Conservation (phyloP, 192 early-diverging fungal species). For the Helicostylum pulchrum region DNA sequence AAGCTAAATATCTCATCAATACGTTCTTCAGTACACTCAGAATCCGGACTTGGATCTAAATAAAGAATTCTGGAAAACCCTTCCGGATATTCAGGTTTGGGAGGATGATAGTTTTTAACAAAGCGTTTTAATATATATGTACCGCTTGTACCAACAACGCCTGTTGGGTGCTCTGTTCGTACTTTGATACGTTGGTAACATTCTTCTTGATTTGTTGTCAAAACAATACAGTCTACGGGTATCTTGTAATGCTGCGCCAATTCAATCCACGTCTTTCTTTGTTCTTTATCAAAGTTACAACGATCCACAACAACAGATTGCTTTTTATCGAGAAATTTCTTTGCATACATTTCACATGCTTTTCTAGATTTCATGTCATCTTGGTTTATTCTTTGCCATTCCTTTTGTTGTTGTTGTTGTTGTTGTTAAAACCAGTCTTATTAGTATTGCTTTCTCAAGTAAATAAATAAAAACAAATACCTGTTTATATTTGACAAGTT, state of each 20-base stretch:
- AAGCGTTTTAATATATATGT: conserved; percentile 63
- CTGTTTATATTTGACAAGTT: conserved; percentile 35
- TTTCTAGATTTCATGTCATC: conserved; percentile 67
- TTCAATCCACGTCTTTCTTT: conserved; percentile 69
- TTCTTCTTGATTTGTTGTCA: conserved; percentile 53
- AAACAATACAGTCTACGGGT: conserved; percentile 64
- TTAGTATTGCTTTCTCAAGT: background rate
- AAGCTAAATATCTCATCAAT: conserved; percentile 29
- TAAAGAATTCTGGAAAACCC: conserved; percentile 44
- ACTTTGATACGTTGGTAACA: conserved; percentile 63
- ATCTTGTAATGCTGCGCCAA: conserved; percentile 57
- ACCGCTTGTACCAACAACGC: conserved; percentile 63
- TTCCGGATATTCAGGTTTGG: conserved; percentile 35
- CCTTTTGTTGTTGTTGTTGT: background rate
- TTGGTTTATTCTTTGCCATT: conserved; percentile 70
- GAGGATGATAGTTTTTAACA: conserved; percentile 42
- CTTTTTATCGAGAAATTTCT: conserved; percentile 43
- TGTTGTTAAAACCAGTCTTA: background rate
- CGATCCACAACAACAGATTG: conserved; percentile 74
- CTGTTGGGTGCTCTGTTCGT: conserved; percentile 65
- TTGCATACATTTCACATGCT: conserved; percentile 52
- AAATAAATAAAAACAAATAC: conserved; percentile 20
- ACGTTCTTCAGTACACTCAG: conserved; percentile 41
- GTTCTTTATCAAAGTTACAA: conserved; percentile 74
- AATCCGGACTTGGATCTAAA: conserved; percentile 36